phyloP scores from a whole-genome alignment of 345 rosid genomes.

The Eucalyptus erythrocorys region DNA sequence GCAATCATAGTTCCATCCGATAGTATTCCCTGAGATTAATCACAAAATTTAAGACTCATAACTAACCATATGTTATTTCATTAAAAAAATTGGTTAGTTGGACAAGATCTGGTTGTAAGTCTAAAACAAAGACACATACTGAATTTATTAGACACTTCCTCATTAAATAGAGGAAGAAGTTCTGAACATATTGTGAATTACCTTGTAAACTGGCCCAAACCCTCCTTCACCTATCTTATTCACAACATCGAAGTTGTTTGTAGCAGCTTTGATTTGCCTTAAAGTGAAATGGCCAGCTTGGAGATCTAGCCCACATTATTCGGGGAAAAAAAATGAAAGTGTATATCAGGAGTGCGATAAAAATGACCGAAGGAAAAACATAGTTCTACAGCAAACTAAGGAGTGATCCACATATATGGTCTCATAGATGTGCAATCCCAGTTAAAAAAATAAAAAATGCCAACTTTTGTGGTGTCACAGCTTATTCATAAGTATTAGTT shows the following conservation, averaged over 20 bases:
- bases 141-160: neutral
- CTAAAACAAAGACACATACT: neutral
- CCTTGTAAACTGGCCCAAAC: slow-evolving; percentile 87
- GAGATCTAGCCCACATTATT: slow-evolving; percentile 59
- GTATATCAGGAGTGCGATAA: neutral
- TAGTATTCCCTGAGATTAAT: slow-evolving; percentile 34
- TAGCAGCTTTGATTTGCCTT: slow-evolving; percentile 67
- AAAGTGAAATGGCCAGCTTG: slow-evolving; percentile 69
- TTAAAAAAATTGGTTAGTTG: neutral
- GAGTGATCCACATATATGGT: neutral
- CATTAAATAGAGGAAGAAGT: neutral
- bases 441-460: neutral
- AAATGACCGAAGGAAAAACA: neutral
- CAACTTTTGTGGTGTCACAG: neutral
- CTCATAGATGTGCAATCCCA: neutral
- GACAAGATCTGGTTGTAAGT: neutral
- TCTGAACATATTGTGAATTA: slow-evolving; percentile 10
- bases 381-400: neutral
- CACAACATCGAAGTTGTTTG: slow-evolving; percentile 53
- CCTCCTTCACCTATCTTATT: slow-evolving; percentile 97
- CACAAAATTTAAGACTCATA: neutral
- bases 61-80: neutral
- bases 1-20: slow-evolving; percentile 50
- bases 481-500: neutral
- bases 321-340: neutral